Evolutionary conservation across 306 rosid species (phyloP).

Genomic region (Hylodesmum podocarpum): DNA sequence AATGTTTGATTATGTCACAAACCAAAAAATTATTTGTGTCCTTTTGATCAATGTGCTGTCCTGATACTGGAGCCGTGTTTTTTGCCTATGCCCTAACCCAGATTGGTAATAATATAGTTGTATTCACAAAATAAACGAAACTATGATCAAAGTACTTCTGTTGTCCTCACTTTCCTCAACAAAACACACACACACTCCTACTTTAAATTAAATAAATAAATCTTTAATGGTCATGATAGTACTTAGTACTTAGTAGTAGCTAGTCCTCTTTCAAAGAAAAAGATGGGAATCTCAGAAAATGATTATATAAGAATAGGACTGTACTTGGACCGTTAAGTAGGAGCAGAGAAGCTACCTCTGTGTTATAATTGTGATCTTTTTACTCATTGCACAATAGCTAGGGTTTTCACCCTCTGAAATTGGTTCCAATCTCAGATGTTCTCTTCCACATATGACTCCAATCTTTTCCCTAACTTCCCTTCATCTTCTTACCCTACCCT

Average conservation of each 20-base stretch:
- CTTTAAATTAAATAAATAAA: not conserved
- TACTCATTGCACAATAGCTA: slow-evolving; percentile 31
- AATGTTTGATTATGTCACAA: slow-evolving; percentile 5
- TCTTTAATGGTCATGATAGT: slow-evolving; percentile 13
- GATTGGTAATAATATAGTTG: slow-evolving; percentile 32
- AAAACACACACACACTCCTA: not conserved
- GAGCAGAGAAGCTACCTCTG: slow-evolving; percentile 50
- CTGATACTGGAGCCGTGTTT: not conserved
- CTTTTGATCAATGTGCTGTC: not conserved
- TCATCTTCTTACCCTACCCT: slow-evolving; percentile 37
- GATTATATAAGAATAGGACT: slow-evolving; percentile 38
- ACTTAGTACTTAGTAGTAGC: slow-evolving; percentile 27
- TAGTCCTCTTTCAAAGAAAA: slow-evolving; percentile 24
- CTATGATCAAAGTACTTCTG: slow-evolving; percentile 28
- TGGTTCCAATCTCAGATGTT: slow-evolving; percentile 54
- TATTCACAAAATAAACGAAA: slow-evolving; percentile 35
- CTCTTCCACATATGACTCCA: slow-evolving; percentile 45
- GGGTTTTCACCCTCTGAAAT: slow-evolving; percentile 43
- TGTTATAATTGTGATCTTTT: slow-evolving; percentile 40
- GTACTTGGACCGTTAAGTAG: slow-evolving; percentile 49
- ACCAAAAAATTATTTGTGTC: slow-evolving; percentile 13
- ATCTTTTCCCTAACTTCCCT: slow-evolving; percentile 52
- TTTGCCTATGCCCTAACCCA: slow-evolving; percentile 29
- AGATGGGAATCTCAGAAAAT: slow-evolving; percentile 31
- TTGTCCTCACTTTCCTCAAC: slow-evolving; percentile 33